A percentile compares a stretch with the other conserved stretches of the same genome.
These are phyloP conservation scores for Cercospora sesami DNA, from an alignment of 2,329 filamentous ascomycete genomes.

Conservation along the genomic window DNA sequence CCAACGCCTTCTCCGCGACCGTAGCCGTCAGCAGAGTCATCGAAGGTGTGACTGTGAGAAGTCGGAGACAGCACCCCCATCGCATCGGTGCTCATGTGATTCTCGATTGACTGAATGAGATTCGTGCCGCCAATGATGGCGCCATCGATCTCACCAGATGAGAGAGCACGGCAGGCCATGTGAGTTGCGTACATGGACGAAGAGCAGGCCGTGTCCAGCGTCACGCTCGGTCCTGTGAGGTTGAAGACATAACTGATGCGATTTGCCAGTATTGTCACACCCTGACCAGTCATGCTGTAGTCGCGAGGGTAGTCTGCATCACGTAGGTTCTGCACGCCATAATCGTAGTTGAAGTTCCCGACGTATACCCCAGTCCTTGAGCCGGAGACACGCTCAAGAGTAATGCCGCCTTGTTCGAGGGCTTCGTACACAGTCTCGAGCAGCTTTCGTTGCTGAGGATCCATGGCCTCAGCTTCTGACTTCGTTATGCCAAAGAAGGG, in stretches of 20 bases:
- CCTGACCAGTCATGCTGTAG: background rate
- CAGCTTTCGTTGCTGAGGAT: constrained; percentile 32
- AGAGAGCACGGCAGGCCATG: background rate
- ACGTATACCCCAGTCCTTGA: constrained; percentile 1
- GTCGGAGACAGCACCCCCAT: constrained; percentile 44
- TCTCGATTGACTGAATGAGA: constrained; percentile 34
- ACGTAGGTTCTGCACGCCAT: background rate
- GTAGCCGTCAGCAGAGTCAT: constrained; percentile 50
- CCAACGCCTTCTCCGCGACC: constrained; percentile 56
- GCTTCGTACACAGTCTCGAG: constrained; percentile 28
- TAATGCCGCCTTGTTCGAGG: constrained; percentile 23
- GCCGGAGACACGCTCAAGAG: background rate
- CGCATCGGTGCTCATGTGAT: constrained; percentile 30
- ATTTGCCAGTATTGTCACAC: background rate
- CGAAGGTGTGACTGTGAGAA: constrained; percentile 34
- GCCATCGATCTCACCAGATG: constrained; percentile 12
- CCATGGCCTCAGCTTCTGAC: constrained; percentile 12
- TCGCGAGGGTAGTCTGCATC: background rate
- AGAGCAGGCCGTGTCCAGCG: constrained; percentile 23
- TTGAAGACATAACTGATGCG: constrained; percentile 25
- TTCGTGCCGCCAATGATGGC: constrained; percentile 28
- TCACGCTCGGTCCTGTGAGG: constrained; percentile 22
- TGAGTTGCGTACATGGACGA: constrained; percentile 10
- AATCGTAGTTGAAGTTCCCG: background rate
- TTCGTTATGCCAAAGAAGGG: constrained; percentile 8